phyloP scores from a whole-genome alignment of 805 yeast genomes.

The Clavispora phyllophila region DNA sequence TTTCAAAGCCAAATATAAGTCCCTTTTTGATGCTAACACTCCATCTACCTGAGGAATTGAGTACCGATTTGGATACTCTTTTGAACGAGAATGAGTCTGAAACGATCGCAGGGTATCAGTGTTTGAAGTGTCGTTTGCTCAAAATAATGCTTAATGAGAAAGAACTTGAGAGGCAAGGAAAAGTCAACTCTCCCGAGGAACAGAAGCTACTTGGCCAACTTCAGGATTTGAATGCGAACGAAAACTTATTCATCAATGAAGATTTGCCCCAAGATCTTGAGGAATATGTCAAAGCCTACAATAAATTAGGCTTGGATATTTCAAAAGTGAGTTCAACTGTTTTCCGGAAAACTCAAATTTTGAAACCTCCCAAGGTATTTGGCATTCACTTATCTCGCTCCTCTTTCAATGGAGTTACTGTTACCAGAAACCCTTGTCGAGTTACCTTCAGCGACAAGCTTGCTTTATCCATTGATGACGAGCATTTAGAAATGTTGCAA shows the following conservation, averaged over 20 bases:
- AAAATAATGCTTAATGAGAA: constrained; percentile 27
- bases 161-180: constrained; percentile 16
- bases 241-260: constrained; percentile 52
- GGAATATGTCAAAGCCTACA: constrained; percentile 43
- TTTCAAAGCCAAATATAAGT: constrained; percentile 52
- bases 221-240: constrained; percentile 28
- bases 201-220: constrained; percentile 29
- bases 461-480: constrained; percentile 44
- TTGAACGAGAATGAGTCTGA: constrained; percentile 57
- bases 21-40: constrained; percentile 70
- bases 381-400: constrained; percentile 87
- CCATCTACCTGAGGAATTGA: constrained; percentile 57
- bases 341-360: constrained; percentile 56
- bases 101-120: constrained; percentile 73
- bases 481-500: constrained; percentile 31
- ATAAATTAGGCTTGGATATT: constrained; percentile 39
- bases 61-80: constrained; percentile 48
- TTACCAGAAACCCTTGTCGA: constrained; percentile 70
- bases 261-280: constrained; percentile 53
- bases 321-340: constrained; percentile 57
- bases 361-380: constrained; percentile 64
- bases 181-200: constrained; percentile 3
- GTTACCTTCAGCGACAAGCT: constrained; percentile 58
- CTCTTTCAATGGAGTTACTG: constrained; percentile 59
- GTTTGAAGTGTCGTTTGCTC: constrained; percentile 60